Conservation (phyloP, 2,329 filamentous ascomycete species). For the Arthrinium phaeospermum region DNA sequence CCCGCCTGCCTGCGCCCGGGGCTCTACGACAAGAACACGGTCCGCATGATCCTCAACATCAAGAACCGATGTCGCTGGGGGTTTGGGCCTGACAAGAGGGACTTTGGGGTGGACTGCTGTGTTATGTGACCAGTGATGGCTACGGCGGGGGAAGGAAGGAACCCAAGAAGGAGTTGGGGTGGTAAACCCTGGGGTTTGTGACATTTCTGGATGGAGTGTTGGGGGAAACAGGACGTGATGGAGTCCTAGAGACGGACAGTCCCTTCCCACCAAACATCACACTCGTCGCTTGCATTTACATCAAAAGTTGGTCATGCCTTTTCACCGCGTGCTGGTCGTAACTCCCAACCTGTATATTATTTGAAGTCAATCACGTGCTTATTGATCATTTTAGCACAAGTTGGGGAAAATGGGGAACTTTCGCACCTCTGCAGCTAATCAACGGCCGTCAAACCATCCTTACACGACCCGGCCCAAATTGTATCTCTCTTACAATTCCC, state of each 20-base stretch:
- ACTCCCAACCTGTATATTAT: not conserved
- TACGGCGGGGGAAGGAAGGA: not conserved
- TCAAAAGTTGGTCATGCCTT: not conserved
- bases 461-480: constrained; percentile 2
- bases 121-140: constrained; percentile 42
- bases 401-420: constrained; percentile 5
- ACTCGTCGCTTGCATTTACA: not conserved
- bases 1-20: constrained; percentile 41
- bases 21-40: constrained; percentile 53
- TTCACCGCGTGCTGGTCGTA: not conserved
- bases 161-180: not conserved
- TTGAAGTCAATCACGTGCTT: not conserved
- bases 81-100: constrained; percentile 46
- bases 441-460: not conserved
- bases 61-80: constrained; percentile 55
- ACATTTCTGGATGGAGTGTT: not conserved
- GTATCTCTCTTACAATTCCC: not conserved
- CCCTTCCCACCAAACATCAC: no score
- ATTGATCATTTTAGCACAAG: not conserved
- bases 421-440: constrained; percentile 5
- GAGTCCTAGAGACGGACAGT: not conserved
- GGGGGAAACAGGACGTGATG: not conserved
- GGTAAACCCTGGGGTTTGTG: not conserved
- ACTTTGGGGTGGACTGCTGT: constrained; percentile 46
- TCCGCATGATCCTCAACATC: constrained; percentile 52